Base-by-base conservation (phyloP, 352 stramenopile species). In the Phytophthora cactorum region DNA sequence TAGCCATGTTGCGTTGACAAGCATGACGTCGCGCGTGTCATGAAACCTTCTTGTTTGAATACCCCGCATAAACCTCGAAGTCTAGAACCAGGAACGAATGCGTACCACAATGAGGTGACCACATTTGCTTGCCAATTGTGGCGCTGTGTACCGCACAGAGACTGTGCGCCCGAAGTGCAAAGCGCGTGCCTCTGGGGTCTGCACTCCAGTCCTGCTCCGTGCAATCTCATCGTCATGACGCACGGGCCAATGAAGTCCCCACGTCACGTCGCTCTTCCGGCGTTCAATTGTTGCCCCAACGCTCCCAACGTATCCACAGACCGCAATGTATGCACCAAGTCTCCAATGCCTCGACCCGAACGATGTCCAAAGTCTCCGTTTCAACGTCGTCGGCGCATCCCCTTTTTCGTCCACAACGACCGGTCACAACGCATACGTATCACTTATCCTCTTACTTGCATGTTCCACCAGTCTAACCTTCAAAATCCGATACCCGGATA, bases 111-210 rank as follows among this genome's bases (percentile, higher is more conserved):
- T 34, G 29, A 34, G 29, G 29, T 34, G 29, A 34, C 29, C 29
- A 34, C 29, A 22, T 22, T 22, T 34, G 29, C 7, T 34, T 34
- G 29, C 29, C 22, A 22, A 22, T 22, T 22, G 22, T 22, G 22
- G 0, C 22, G 22, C 22, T 22, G 22, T 59, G 65, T 72, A 71
- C 57, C 49, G 78, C 66, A 62, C 66, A 74, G 60, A 74, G 59
- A 70, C 17, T 41, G 55, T 51, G 31, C 60, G 25, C 7, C 1
- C 29, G 50, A 62, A 61, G 57, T 68, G 58, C 64, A 62, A 27
- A 66, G 66, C 66, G 66, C 62, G 66, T 74, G 66, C 60, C 66
- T 63, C 10, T 34, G 43, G 22, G 17, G 9, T 41, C 52, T 56
- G 53, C 60, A 70, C 66, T 70, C 66, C 60, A 69, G 60, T 70